Conservation (phyloP, 495 filamentous ascomycete species). For the Cudoniella acicularis region DNA sequence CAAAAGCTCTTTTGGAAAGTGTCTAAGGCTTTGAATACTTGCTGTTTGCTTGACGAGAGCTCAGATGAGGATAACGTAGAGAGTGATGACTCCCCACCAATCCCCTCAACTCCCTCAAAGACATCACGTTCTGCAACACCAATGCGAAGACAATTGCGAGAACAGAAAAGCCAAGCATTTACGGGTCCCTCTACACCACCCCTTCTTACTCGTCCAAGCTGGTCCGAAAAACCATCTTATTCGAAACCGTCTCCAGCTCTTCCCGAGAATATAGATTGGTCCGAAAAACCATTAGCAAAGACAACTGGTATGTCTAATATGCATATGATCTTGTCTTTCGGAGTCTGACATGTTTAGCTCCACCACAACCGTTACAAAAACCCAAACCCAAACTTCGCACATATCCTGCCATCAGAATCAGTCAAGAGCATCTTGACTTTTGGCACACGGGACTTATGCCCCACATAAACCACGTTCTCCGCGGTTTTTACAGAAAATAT, state of each 20-base stretch:
- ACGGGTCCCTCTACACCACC: background rate
- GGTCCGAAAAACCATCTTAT: slow-evolving; percentile 21
- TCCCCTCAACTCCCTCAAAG: slow-evolving; percentile 10
- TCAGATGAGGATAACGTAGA: slow-evolving; percentile 20
- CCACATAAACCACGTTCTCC: slow-evolving; percentile 56
- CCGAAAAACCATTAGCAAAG: slow-evolving; percentile 14
- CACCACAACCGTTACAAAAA: slow-evolving; percentile 21
- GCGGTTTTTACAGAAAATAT: slow-evolving; percentile 59
- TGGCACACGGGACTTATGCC: slow-evolving; percentile 73
- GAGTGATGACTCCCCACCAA: slow-evolving; percentile 18
- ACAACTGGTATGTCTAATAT: slow-evolving; percentile 15
- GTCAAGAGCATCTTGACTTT: slow-evolving; percentile 58
- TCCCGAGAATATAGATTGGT: slow-evolving; percentile 17
- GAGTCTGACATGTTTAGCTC: slow-evolving; percentile 15
- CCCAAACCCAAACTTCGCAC: slow-evolving; percentile 39
- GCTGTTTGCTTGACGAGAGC: slow-evolving; percentile 36
- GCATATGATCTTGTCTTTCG: background rate
- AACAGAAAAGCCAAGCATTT: slow-evolving; percentile 13
- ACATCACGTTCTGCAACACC: slow-evolving; percentile 11
- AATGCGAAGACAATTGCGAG: slow-evolving; percentile 9
- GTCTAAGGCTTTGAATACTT: slow-evolving; percentile 36
- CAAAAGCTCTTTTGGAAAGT: slow-evolving; percentile 38
- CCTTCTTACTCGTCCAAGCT: background rate
- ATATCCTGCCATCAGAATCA: slow-evolving; percentile 49
- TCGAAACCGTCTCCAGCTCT: slow-evolving; percentile 1